These are phyloP conservation scores for Aquanectria penicillioides DNA, from an alignment of 2,329 filamentous ascomycete species.

Conservation along the genomic window DNA sequence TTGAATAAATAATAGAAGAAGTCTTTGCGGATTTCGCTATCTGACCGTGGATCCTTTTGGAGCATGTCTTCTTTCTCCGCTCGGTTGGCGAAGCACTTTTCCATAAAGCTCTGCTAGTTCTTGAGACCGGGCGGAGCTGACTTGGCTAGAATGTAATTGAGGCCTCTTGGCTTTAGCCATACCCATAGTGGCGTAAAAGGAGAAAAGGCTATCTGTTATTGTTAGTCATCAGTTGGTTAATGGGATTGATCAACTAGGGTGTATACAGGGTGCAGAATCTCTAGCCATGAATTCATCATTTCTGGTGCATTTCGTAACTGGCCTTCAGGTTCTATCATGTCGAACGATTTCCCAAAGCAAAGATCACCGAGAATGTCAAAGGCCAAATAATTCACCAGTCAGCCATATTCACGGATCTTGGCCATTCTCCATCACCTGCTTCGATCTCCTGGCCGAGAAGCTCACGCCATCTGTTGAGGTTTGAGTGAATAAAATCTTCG, in stretches of 20 bases:
- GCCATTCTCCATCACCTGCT: slow-evolving; percentile 12
- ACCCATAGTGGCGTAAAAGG: slow-evolving; percentile 34
- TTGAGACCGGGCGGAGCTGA: slow-evolving; percentile 30
- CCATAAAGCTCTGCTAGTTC: slow-evolving; percentile 33
- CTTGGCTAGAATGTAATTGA: slow-evolving; percentile 30
- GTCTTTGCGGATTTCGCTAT: slow-evolving; percentile 30
- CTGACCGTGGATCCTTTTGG: background rate
- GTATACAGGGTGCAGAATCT: slow-evolving; percentile 25
- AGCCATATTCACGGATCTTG: slow-evolving; percentile 27
- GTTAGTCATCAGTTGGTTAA: background rate
- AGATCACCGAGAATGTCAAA: slow-evolving; percentile 36
- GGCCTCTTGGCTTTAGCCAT: slow-evolving; percentile 39
- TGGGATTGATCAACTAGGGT: accelerated
- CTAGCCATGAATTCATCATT: slow-evolving; percentile 28
- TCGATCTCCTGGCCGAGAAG: slow-evolving; percentile 25
- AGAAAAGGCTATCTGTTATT: slow-evolving; percentile 31
- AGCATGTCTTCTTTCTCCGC: slow-evolving; percentile 20
- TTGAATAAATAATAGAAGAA: slow-evolving; percentile 39
- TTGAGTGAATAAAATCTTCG: slow-evolving; percentile 23
- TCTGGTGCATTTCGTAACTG: slow-evolving; percentile 28
- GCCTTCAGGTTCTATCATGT: slow-evolving; percentile 28
- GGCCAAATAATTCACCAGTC: slow-evolving; percentile 32
- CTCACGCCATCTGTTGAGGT: slow-evolving; percentile 29
- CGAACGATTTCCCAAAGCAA: slow-evolving; percentile 34
- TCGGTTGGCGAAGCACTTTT: slow-evolving; percentile 30